Conservation (phyloP, 73 alveolate species). For the Tetrahymena borealis region DNA sequence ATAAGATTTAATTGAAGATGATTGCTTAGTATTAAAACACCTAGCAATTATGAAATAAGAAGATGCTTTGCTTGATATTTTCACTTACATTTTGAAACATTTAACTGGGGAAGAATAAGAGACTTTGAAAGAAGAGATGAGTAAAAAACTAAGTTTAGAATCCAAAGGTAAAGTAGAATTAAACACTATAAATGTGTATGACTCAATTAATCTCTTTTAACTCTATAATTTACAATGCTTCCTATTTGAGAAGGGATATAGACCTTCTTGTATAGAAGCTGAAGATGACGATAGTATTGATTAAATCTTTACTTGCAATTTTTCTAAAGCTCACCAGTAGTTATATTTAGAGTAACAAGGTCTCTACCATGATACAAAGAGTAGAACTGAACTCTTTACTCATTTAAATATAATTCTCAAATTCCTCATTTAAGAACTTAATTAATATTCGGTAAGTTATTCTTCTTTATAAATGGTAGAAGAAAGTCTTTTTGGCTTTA, state of each 20-base stretch:
- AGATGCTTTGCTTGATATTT: not conserved
- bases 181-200: not conserved
- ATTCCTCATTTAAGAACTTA: not conserved
- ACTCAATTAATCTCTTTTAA: not conserved
- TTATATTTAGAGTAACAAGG: not conserved
- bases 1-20: not conserved
- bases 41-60: not conserved
- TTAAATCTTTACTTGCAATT: not conserved
- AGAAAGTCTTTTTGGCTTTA: not conserved
- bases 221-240: not conserved
- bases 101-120: not conserved
- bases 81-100: not conserved
- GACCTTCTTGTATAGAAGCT: not conserved
- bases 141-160: not conserved
- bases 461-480: not conserved
- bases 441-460: not conserved
- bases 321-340: not conserved
- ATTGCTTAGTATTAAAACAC: not conserved
- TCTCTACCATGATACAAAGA: not conserved
- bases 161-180: not conserved
- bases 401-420: not conserved
- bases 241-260: not conserved
- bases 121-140: not conserved
- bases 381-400: not conserved
- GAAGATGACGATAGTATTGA: not conserved